Conservation (phyloP, 345 rosid species). For the Pistacia integerrima region DNA sequence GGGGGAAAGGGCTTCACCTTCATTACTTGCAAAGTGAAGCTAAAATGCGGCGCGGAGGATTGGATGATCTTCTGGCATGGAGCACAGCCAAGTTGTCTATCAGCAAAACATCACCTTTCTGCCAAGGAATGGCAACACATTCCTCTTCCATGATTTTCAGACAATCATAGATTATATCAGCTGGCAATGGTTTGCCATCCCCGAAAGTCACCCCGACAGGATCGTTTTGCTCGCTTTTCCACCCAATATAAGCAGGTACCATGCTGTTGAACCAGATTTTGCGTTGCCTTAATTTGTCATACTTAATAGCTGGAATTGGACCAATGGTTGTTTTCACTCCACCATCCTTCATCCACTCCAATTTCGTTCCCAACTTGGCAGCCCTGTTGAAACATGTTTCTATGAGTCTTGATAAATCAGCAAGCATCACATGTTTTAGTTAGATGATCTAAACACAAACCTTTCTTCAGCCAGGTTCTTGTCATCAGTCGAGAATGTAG, state of each 20-base stretch:
- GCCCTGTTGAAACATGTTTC: too few relatives aligned
- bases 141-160: slow-evolving; percentile 76
- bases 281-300: slow-evolving; percentile 60
- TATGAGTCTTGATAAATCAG: not conserved
- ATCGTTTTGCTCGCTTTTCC: slow-evolving; percentile 80
- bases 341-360: slow-evolving; percentile 81
- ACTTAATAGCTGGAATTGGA: slow-evolving; percentile 79
- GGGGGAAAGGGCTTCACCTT: too few relatives aligned
- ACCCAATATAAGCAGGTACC: slow-evolving; percentile 89
- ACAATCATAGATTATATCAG: slow-evolving; percentile 60
- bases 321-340: slow-evolving; percentile 82
- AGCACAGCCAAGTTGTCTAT: slow-evolving; percentile 87
- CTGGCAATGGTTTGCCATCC: slow-evolving; percentile 65
- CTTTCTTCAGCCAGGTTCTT: slow-evolving; percentile 72
- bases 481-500: slow-evolving; percentile 78
- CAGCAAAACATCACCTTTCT: slow-evolving; percentile 77
- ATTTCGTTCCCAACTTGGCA: slow-evolving; percentile 55
- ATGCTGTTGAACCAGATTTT: slow-evolving; percentile 93
- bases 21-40: slow-evolving; percentile 84
- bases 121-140: slow-evolving; percentile 78
- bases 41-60: slow-evolving; percentile 74
- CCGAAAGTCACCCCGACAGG: slow-evolving; percentile 40
- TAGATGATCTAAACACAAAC: slow-evolving; percentile 27
- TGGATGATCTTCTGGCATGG: slow-evolving; percentile 71
- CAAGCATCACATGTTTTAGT: not conserved